Base-by-base conservation (phyloP, 371 early-diverging fungal species). In the Mucor saturninus region DNA sequence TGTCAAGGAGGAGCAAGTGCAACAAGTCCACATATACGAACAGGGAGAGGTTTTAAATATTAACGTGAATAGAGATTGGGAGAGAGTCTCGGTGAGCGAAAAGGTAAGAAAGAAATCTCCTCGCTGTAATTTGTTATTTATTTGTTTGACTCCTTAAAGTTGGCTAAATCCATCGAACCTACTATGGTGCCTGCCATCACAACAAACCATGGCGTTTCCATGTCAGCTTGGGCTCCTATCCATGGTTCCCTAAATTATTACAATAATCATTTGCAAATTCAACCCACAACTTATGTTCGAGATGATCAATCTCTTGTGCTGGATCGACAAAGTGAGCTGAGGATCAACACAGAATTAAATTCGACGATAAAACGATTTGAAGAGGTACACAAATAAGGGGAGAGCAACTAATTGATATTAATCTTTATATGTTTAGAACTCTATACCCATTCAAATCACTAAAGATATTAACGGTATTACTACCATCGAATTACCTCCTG, bases 41-140 rank as follows among this genome's bases (percentile, higher is more conserved):
- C 54, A 60, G 13, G 77, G 77, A 15, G 71, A 76, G 5, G 59
- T 74, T 3, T 49, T 77, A 4, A 40, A 39, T 28, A 64, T 77
- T 56, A 72, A 70, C 28, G 28, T 77, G 11, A 57, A 70, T 30
- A 60, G 69, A 50, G 61, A 69, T 55, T 73, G 75, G 77, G 77
- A 74, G 56, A 59, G 40, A 13, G 59, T 77, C 5, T 59, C 72
- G 10, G 65, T 77, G 14, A 66, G 71, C 14, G 75, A 74, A 68
- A 72, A 72, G 71, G 77, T 74, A 73, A 49, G 13, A 42, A 3
- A 40, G 7, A 11, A 13, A 14, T 7, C 29, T 42, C 43, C 38
- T 54, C n/a, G 26, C 40, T 52, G 8, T 35, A 8, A 35, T 6
- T 8, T 21, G 21, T 21, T 21, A 21, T 21, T 21, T 21, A 21